These are phyloP conservation scores for Aspergillus pseudonomiae DNA, from an alignment of 2,329 filamentous ascomycete genomes.

Conservation along the genomic window DNA sequence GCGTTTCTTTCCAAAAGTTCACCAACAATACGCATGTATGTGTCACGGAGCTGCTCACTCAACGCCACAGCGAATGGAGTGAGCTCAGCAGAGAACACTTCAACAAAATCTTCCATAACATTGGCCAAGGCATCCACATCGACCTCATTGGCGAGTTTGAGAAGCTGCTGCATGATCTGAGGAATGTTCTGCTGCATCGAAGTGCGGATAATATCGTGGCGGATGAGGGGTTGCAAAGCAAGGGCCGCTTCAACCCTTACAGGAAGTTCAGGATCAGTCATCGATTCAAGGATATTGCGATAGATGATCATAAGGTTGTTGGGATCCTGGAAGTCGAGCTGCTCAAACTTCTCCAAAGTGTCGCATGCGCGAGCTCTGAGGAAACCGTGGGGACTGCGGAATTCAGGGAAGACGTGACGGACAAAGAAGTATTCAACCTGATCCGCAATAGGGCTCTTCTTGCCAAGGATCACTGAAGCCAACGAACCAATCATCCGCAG, in stretches of 20 bases:
- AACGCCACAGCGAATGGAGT: conserved; percentile 96
- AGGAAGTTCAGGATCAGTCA: conserved; percentile 91
- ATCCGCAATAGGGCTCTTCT: conserved; percentile 97
- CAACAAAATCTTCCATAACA: conserved; percentile 99
- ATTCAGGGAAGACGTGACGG: conserved; percentile 97
- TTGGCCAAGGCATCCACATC: conserved; percentile 97
- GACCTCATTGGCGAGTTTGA: conserved; percentile 96
- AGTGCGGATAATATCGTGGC: conserved; percentile 88
- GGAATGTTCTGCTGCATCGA: conserved; percentile 98
- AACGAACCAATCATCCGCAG: conserved; percentile 96
- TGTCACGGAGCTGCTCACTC: conserved; percentile 93
- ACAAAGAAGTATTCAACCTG: conserved; percentile 99
- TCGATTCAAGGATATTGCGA: conserved; percentile 92
- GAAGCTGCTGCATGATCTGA: conserved; percentile 97
- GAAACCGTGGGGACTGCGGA: conserved; percentile 88
- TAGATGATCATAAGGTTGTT: conserved; percentile 97
- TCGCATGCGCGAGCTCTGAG: conserved; percentile 94
- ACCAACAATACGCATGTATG: conserved; percentile 88
- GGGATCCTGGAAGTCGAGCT: conserved; percentile 93
- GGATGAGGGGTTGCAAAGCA: conserved; percentile 90
- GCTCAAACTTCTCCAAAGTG: conserved; percentile 96
- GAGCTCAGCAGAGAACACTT: conserved; percentile 95
- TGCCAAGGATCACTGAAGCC: conserved; percentile 89
- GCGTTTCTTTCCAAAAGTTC: conserved; percentile 86
- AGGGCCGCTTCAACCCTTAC: conserved; percentile 93